Base-by-base conservation (phyloP, 2,329 filamentous ascomycete species). In the Arachnopeziza araneosa region DNA sequence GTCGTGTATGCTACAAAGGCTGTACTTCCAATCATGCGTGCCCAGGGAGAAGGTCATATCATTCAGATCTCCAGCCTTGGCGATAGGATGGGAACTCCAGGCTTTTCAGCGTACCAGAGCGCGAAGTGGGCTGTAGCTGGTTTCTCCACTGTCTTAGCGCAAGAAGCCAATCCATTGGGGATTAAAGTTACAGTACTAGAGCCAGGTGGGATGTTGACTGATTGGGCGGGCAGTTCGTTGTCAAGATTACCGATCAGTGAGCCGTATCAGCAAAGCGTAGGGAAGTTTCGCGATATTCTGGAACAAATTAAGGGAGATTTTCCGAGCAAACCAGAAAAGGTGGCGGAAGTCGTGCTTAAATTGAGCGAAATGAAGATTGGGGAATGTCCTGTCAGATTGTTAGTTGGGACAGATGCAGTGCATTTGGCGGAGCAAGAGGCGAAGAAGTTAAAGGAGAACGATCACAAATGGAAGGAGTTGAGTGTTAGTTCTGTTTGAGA, bases 1-100 rank as follows among this genome's bases (percentile, higher is more conserved):
- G 70, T 83, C 1, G 69, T 85, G 2, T 76, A 82, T 55, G 78
- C 84, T 0, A 83, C 81, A 5, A 76, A 75, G 12, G 75, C 75
- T 0, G 70, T 71, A 2, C 36, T 74, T 0, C 74, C 75, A 1
- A 68, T 75, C 0, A 56, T 77, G 54, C 67, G 73, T 10, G 30
- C 57, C 24, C 63, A 69, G 64, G 10, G 74, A 69, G 2, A 68
- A 64, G 53, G 72, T 68, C 70, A 71, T 50, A 74, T 78, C 51
- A 69, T 77, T 24, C 74, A 77, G 24, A 65, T 78, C 2, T 77
- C 75, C 0, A 75, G 73, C 0, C 23, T 77, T 0, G 75, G 74
- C 17, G 72, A 73, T 2, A 61, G 74, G 21, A 12, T 75, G 0
- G 69, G 69, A 14, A 66, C 65, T 0, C 70, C 73, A 0, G 75